phyloP scores from a whole-genome alignment of 2,329 filamentous ascomycete species.

The Septoria linicola region DNA sequence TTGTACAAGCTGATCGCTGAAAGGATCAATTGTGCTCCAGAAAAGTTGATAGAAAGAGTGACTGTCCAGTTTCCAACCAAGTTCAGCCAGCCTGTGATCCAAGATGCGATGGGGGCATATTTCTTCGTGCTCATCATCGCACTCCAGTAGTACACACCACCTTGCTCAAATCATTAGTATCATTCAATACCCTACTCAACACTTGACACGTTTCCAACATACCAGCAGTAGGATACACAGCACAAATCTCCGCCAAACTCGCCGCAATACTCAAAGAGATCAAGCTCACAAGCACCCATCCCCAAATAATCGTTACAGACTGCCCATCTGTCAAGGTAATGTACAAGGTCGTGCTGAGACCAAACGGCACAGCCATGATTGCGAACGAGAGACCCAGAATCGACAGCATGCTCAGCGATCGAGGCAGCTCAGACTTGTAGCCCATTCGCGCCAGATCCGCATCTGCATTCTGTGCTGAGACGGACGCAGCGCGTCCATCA shows the following conservation, averaged over 20 bases:
- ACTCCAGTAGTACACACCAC: slow-evolving; percentile 68
- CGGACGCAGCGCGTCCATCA: slow-evolving; percentile 14
- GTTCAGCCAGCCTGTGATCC: slow-evolving; percentile 70
- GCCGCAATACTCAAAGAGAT: slow-evolving; percentile 64
- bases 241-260: slow-evolving; percentile 67
- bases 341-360: slow-evolving; percentile 66
- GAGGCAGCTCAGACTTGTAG: slow-evolving; percentile 65
- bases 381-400: slow-evolving; percentile 70
- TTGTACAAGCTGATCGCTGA: slow-evolving; percentile 68
- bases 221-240: slow-evolving; percentile 64
- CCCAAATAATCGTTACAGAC: slow-evolving; percentile 67
- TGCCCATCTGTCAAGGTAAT: slow-evolving; percentile 68
- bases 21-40: slow-evolving; percentile 67
- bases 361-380: slow-evolving; percentile 72
- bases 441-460: slow-evolving; percentile 65
- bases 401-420: slow-evolving; percentile 67
- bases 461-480: slow-evolving; percentile 51
- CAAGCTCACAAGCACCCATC: slow-evolving; percentile 65
- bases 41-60: slow-evolving; percentile 65
- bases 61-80: slow-evolving; percentile 73
- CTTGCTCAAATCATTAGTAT: no score
- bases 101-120: slow-evolving; percentile 66
- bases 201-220: no score
- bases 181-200: no score
- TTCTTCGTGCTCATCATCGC: slow-evolving; percentile 64